Evolutionary conservation across 2,329 filamentous ascomycete species (phyloP).

Genomic region (Exophiala calicioides): DNA sequence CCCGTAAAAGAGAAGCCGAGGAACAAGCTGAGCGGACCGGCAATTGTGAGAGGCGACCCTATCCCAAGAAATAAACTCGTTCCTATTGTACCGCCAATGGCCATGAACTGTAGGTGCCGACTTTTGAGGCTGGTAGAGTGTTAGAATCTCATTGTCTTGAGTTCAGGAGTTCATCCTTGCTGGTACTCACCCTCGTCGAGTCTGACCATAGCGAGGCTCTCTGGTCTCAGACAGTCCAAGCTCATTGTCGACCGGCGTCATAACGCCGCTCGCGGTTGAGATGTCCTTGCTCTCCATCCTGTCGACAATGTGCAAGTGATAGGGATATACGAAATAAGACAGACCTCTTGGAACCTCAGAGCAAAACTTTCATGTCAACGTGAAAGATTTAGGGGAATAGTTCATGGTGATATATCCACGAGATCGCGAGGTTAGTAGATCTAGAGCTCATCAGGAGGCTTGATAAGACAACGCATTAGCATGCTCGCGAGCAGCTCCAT

Average conservation of each 20-base stretch:
- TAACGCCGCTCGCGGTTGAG: not conserved
- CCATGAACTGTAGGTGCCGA: slow-evolving; percentile 35
- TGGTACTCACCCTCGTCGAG: not conserved
- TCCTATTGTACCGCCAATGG: slow-evolving; percentile 47
- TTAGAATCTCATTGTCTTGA: slow-evolving; percentile 3
- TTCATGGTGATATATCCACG: not conserved
- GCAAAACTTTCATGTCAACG: not conserved
- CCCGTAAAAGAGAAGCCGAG: slow-evolving; percentile 38
- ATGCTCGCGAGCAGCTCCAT: not conserved
- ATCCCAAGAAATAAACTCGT: slow-evolving; percentile 38
- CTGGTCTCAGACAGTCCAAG: not conserved
- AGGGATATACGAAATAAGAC: not conserved
- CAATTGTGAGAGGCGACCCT: slow-evolving; percentile 35
- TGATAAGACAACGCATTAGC: not conserved
- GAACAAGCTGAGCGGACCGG: slow-evolving; percentile 38
- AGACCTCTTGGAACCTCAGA: not conserved
- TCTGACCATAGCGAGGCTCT: not conserved
- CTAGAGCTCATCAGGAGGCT: not conserved
- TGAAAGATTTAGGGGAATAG: not conserved
- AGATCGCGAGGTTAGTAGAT: not conserved
- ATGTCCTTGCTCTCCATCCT: not conserved
- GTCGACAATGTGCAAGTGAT: not conserved
- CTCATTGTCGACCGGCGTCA: not conserved
- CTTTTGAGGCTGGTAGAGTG: not conserved
- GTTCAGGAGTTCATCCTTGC: not conserved